Percentiles rank a stretch among this genome's conserved stretches.
Evolutionary conservation across 225 moss, liverwort and hornwort species (phyloP).

Genomic region (Takakia lepidozioides): DNA sequence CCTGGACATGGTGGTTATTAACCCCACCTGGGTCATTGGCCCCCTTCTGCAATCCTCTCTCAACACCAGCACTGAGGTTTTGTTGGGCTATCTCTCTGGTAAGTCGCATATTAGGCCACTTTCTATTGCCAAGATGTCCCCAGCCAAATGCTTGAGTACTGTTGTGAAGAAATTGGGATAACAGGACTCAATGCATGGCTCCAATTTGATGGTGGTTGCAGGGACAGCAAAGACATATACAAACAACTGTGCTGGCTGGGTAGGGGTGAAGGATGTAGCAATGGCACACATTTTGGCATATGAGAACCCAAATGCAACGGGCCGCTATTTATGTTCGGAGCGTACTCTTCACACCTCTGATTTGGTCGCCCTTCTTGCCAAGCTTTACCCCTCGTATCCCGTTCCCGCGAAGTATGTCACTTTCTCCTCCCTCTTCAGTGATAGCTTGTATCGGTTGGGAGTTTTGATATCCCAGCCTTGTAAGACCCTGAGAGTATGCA

Average conservation of each 20-base stretch:
- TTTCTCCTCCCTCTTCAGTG: background rate
- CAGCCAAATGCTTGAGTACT: too few relatives aligned
- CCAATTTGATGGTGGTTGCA: too few relatives aligned
- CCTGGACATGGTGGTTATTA: conserved; percentile 50
- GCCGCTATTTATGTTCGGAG: conserved; percentile 56
- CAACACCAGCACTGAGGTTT: conserved; percentile 57
- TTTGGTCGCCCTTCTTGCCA: conserved; percentile 28
- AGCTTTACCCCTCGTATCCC: too few relatives aligned
- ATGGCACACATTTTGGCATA: conserved; percentile 70
- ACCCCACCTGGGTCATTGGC: conserved; percentile 58
- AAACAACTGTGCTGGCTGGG: conserved; percentile 30
- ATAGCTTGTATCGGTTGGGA: too few relatives aligned
- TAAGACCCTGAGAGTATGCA: too few relatives aligned
- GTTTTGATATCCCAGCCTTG: too few relatives aligned
- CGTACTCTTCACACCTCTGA: conserved; percentile 32
- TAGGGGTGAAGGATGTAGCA: conserved; percentile 73
- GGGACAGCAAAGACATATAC: too few relatives aligned
- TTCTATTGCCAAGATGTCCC: too few relatives aligned
- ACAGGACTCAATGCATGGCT: too few relatives aligned
- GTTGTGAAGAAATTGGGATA: too few relatives aligned
- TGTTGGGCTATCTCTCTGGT: conserved; percentile 47
- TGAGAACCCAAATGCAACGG: conserved; percentile 70
- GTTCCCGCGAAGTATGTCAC: conserved; percentile 18
- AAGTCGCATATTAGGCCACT: too few relatives aligned
- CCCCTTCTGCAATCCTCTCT: conserved; percentile 54